A percentile compares a stretch with the other conserved stretches of the same genome.
phyloP scores from a whole-genome alignment of 2,329 filamentous ascomycete genomes.

The Tolypocladium endophyticum region DNA sequence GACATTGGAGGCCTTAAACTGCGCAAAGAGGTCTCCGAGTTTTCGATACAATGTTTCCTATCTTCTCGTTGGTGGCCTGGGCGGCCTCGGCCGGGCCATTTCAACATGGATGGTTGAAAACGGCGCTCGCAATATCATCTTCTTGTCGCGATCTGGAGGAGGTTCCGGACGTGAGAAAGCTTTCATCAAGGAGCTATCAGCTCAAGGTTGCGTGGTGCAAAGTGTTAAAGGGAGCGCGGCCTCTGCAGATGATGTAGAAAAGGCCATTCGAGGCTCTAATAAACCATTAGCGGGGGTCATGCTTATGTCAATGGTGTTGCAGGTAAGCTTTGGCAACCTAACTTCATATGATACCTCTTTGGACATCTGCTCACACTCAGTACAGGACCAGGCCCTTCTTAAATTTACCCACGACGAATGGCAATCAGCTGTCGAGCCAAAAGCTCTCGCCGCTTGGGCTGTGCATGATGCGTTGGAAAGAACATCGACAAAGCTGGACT shows the following conservation, averaged over 20 bases:
- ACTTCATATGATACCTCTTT: not conserved
- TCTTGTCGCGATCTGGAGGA: constrained; percentile 8
- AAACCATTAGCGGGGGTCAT: constrained; percentile 22
- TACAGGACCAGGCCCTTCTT: constrained; percentile 9
- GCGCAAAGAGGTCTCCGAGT: not conserved
- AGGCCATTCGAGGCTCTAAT: not conserved
- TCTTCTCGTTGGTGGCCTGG: constrained; percentile 10
- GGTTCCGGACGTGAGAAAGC: not conserved
- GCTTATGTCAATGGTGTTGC: constrained; percentile 23
- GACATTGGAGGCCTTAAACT: not conserved
- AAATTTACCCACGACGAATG: constrained; percentile 24
- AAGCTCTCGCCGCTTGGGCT: constrained; percentile 24
- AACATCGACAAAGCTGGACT: constrained; percentile 15
- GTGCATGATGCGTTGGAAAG: constrained; percentile 14
- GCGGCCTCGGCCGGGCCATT: constrained; percentile 9
- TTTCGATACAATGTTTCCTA: constrained; percentile 7
- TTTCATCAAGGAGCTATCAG: constrained; percentile 9
- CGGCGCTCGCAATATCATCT: constrained; percentile 17
- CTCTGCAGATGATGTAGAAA: constrained; percentile 2
- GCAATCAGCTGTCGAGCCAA: constrained; percentile 14
- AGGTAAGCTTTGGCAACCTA: not conserved
- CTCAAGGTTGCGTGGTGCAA: constrained; percentile 6
- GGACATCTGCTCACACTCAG: not conserved
- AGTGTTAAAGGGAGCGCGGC: constrained; percentile 9
- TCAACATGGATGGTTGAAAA: constrained; percentile 7